These are phyloP conservation scores for Macrolepiota albuminosa DNA, from an alignment of 768 basidiomycete genomes.

Conservation along the genomic window DNA sequence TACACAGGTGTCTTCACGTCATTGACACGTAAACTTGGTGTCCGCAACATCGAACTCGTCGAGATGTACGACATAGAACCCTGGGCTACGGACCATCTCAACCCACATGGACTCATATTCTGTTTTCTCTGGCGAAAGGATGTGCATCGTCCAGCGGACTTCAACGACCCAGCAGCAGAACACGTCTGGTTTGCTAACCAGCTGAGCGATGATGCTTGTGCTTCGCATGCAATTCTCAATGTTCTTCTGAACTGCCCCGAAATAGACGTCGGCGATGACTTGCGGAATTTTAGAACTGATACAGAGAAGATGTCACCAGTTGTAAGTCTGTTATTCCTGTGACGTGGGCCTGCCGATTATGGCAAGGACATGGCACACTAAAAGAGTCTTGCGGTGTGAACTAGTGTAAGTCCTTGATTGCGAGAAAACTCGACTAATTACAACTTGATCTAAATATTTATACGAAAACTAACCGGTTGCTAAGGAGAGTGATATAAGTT, in stretches of 20 bases:
- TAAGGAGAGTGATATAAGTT: no score
- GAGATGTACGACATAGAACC: conserved; percentile 63
- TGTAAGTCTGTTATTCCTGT: conserved; percentile 30
- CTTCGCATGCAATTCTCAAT: conserved; percentile 58
- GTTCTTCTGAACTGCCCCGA: conserved; percentile 52
- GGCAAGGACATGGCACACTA: no score
- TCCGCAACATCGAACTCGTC: conserved; percentile 45
- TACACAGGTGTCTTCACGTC: conserved; percentile 54
- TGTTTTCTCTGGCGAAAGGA: conserved; percentile 59
- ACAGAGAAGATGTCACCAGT: conserved; percentile 54
- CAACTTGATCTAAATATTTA: no score
- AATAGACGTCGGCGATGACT: conserved; percentile 41
- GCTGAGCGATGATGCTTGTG: conserved; percentile 62
- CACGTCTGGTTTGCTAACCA: conserved; percentile 68
- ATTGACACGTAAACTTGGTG: conserved; percentile 49
- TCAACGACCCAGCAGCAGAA: conserved; percentile 50
- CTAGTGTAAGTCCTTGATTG: no score
- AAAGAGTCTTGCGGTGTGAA: no score
- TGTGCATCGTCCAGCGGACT: conserved; percentile 37
- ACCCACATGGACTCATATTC: conserved; percentile 56
- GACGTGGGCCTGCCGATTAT: no score
- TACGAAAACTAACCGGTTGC: no score
- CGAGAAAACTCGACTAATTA: no score
- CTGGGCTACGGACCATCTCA: conserved; percentile 57
- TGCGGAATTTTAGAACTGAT: conserved; percentile 41